These are phyloP conservation scores for Musa balbisiana DNA, from an alignment of 202 grass and related monocot species.

Conservation along the genomic window DNA sequence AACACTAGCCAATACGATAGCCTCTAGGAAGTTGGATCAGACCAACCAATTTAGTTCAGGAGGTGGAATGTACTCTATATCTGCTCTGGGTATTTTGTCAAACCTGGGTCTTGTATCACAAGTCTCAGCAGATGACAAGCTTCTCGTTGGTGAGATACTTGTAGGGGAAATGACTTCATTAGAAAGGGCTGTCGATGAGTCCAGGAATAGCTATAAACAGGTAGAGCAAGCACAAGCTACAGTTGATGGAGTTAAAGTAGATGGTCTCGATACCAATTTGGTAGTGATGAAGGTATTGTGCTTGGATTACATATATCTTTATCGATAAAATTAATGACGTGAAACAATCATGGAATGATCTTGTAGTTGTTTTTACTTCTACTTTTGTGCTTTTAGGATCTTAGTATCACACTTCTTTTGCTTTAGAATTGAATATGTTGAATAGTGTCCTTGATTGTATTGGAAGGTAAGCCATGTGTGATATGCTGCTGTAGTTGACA, in stretches of 20 bases:
- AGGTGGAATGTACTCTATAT: constrained; percentile 58
- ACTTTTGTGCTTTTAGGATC: background rate
- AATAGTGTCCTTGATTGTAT: background rate
- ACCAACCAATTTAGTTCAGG: constrained; percentile 33
- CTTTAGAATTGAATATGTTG: background rate
- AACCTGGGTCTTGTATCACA: constrained; percentile 66
- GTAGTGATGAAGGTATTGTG: constrained; percentile 85
- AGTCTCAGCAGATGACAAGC: constrained; percentile 43
- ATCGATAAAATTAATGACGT: background rate
- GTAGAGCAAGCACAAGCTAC: constrained; percentile 78
- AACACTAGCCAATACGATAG: constrained; percentile 54
- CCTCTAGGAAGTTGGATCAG: constrained; percentile 39
- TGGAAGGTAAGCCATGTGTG: background rate
- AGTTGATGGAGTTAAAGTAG: constrained; percentile 89
- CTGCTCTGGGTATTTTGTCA: constrained; percentile 52
- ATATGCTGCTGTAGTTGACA: background rate
- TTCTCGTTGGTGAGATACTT: constrained; percentile 75
- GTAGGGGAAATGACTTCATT: constrained; percentile 77
- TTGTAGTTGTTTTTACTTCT: background rate
- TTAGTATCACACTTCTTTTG: background rate
- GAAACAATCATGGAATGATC: background rate
- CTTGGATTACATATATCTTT: background rate
- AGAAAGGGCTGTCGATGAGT: constrained; percentile 61
- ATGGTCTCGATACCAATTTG: constrained; percentile 87
- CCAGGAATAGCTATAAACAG: constrained; percentile 82